Evolutionary conservation across 371 early-diverging fungal genomes (phyloP), one percentile per base, ranked within the genome.

Genomic region (Zopfochytrium polystomum): DNA sequence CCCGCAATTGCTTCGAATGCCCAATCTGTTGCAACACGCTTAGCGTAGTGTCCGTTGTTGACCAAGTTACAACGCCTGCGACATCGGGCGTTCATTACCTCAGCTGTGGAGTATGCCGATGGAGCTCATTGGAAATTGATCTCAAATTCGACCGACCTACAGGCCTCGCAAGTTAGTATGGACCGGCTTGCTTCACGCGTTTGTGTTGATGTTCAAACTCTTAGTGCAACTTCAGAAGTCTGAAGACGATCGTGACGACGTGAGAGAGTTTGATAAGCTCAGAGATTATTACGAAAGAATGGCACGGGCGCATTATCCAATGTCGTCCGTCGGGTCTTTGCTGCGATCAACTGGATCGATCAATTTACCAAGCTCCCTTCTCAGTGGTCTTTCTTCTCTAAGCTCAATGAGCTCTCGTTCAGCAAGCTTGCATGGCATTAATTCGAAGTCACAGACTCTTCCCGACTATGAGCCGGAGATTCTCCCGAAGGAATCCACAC

Each of bases 1-100:
- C 90, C 0, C 81, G 95, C 48, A 95, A 94, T 70, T 95, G 96
- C 76, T 95, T 95, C 66, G 86, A 90, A 55, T 96, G 95, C 68
- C 96, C 96, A 5, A 76, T 87, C 27, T 96, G 95, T 73, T 80
- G 84, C 46, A 90, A 89, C 38, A 87, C 90, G 3, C 74, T 95
- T 30, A 81, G 86, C 1, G 94, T 94, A 5, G 83, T 91, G 22
- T 85, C 88, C 18, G 75, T 81, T 0, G 85, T 86, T 30, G 85
- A 80, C 53, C 60, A 77, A 1, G 67, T 74, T 15, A 25, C 75
- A 7, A 50, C 62, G 0, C 62, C 67, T 1, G 50, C 68, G 22
- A 31, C 3, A 5, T 20, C 52, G 20, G 63, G 65, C 30, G 51
- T 61, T 6, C 74, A 78, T 50, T 72, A 72, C 49, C 62, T 96